Base-by-base conservation (phyloP, 2,329 filamentous ascomycete species). In the Cladosporium halotolerans region DNA sequence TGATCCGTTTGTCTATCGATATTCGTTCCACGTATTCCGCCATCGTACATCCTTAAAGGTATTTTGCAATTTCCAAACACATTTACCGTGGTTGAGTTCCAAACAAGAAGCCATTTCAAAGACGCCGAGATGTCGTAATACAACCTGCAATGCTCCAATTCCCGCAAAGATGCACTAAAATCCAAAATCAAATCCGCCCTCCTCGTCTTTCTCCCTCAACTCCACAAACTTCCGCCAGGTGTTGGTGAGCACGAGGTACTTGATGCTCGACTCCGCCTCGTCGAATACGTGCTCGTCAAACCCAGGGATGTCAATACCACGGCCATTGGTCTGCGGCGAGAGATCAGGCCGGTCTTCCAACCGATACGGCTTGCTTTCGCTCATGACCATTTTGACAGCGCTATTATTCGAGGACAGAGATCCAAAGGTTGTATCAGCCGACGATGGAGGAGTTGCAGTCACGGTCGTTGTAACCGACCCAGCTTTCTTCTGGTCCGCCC, bases 181-280 rank as follows among this genome's bases (percentile, higher is more conserved):
- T 19, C 16, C 42, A 32, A 51, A 51, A 14, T 51, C 48, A 9
- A 51, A 51, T 2, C 36, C 34, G 10, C 34, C 43, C 4, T 33
- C 44, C 11, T 31, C 32, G 18, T 53, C 43, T 13, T n/a, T 14
- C 9, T 53, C 45, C 43, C 28, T 43, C 39, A 47, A 23, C 10
- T 45, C 43, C 5, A 53, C 57, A 31, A 59, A 62, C 14, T 61
- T 62, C 38, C 78, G 78, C 83, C 84, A 86, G 0, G 84, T 86
- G 62, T 86, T 86, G 11, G 82, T 84, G 55, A 85, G 70, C 2
- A 86, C 82, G 5, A 86, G 73, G 55, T 85, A 83, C 66, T 84
- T 85, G 68, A 86, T 79, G 59, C 76, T 78, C n/a, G 68, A 67
- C 62, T 83, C 76, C 0, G 82, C 80, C 3, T 70, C 73, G 60